These are phyloP conservation scores for Exophiala calicioides DNA, from an alignment of 2,329 filamentous ascomycete genomes.

Conservation along the genomic window DNA sequence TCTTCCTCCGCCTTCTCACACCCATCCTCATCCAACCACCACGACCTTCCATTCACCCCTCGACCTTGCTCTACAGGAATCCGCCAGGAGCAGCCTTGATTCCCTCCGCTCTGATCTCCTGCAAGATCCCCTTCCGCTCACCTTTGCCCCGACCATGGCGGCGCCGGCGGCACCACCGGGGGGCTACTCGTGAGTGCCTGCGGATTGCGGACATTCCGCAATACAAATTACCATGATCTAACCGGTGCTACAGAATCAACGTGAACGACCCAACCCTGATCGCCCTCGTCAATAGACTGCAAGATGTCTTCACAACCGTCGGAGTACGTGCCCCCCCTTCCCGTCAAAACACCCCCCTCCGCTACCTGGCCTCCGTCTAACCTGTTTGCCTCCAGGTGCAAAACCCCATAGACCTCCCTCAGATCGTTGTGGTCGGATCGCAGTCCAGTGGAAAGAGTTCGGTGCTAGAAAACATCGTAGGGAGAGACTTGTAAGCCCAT, in stretches of 20 bases:
- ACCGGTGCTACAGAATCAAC: conserved; percentile 58
- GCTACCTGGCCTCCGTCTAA: conserved; percentile 32
- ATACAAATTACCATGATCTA: conserved; percentile 12
- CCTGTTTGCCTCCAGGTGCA: conserved; percentile 66
- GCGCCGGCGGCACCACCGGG: conserved; percentile 43
- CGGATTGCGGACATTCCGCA: conserved; percentile 33
- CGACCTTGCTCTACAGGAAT: conserved; percentile 14
- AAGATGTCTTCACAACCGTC: conserved; percentile 98
- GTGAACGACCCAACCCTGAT: conserved; percentile 71
- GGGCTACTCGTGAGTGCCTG: conserved; percentile 47
- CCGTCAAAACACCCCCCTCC: conserved; percentile 4
- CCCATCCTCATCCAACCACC: conserved; percentile 1
- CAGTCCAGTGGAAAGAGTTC: conserved; percentile 99
- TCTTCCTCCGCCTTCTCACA: conserved; percentile 15
- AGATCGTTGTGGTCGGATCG: conserved; percentile 97
- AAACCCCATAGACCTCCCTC: conserved; percentile 97
- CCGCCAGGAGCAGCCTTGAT: conserved; percentile 19
- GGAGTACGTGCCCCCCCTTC: conserved; percentile 59
- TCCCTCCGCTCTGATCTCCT: conserved; percentile 14
- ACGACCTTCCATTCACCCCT: conserved; percentile 19
- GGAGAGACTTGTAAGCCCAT: conserved; percentile 86
- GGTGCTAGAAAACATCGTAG: conserved; percentile 97
- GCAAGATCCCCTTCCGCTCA: conserved; percentile 19
- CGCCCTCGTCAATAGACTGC: conserved; percentile 94
- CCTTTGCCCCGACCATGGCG: conserved; percentile 44